Evolutionary conservation across 768 basidiomycete species (phyloP).

Genomic region (Russula vinacea): DNA sequence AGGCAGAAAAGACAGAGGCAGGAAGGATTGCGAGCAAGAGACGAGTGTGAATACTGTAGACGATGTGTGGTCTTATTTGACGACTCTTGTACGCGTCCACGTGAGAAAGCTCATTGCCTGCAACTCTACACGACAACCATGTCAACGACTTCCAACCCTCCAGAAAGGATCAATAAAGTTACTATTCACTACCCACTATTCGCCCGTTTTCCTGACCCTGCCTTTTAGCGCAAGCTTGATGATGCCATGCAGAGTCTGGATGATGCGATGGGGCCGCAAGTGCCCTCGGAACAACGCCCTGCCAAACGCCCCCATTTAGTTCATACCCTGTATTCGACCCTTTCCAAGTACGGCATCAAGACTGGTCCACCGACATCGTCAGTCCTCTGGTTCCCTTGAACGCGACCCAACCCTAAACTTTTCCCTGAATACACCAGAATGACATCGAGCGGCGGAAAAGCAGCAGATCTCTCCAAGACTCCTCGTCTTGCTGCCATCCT

Average conservation of each 20-base stretch:
- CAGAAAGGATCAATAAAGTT: constrained; percentile 17
- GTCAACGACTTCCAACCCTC: not conserved
- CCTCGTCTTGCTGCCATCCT: constrained; percentile 73
- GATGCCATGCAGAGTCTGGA: constrained; percentile 76
- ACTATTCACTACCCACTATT: not conserved
- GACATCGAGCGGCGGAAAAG: constrained; percentile 31
- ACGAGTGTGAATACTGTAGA: not conserved
- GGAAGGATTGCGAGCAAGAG: constrained; percentile 15
- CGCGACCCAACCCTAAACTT: constrained; percentile 14
- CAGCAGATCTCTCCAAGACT: constrained; percentile 46
- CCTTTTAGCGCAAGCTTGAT: constrained; percentile 67
- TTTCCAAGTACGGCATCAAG: constrained; percentile 73
- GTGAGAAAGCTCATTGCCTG: not conserved
- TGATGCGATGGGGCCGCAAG: constrained; percentile 49
- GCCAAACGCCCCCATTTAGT: constrained; percentile 53
- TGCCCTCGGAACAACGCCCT: constrained; percentile 35
- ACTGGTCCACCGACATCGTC: constrained; percentile 45
- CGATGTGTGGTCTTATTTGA: not conserved
- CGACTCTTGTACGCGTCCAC: not conserved
- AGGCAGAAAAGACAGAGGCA: constrained; percentile 17
- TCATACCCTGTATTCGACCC: constrained; percentile 69
- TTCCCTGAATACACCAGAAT: constrained; percentile 20
- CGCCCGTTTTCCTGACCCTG: not conserved
- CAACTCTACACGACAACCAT: constrained; percentile 5
- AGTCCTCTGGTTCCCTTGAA: constrained; percentile 24